phyloP scores from a whole-genome alignment of 2,329 filamentous ascomycete species.

The Neonectria hederae region DNA sequence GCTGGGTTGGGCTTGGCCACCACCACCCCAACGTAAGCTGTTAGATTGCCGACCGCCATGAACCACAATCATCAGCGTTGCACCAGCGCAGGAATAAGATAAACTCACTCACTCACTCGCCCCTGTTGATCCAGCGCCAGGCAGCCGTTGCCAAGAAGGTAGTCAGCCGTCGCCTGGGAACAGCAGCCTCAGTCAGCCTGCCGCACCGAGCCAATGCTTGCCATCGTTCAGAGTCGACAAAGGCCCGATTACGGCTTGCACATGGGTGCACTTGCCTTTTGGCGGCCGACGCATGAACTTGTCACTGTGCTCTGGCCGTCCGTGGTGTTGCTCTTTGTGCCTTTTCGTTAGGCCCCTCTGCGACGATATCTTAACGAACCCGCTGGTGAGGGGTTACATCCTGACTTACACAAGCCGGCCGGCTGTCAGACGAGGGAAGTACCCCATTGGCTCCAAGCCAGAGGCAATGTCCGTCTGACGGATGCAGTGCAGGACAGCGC shows the following conservation, averaged over 20 bases:
- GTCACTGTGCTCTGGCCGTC: background rate
- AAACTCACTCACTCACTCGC: background rate
- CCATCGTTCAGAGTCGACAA: background rate
- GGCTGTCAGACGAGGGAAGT: background rate
- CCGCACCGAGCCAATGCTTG: background rate
- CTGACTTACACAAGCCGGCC: background rate
- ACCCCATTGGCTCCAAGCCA: background rate
- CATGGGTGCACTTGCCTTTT: background rate
- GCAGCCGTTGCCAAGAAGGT: background rate
- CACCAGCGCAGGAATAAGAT: background rate
- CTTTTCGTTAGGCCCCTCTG: background rate
- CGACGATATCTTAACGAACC: background rate
- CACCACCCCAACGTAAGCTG: background rate
- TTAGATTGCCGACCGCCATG: background rate
- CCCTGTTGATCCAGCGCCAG: background rate
- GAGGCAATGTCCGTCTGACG: background rate
- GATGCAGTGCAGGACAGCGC: background rate
- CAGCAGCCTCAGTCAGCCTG: background rate
- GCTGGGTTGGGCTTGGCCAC: background rate
- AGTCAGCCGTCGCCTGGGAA: background rate
- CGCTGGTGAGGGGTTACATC: background rate
- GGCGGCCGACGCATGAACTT: background rate
- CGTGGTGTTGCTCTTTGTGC: background rate
- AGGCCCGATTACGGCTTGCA: background rate
- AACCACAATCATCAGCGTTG: background rate